A percentile compares a stretch with the other conserved stretches of the same genome.
These are phyloP conservation scores for Pyrenochaeta sp. DNA, from an alignment of 2,329 filamentous ascomycete genomes.

Conservation along the genomic window DNA sequence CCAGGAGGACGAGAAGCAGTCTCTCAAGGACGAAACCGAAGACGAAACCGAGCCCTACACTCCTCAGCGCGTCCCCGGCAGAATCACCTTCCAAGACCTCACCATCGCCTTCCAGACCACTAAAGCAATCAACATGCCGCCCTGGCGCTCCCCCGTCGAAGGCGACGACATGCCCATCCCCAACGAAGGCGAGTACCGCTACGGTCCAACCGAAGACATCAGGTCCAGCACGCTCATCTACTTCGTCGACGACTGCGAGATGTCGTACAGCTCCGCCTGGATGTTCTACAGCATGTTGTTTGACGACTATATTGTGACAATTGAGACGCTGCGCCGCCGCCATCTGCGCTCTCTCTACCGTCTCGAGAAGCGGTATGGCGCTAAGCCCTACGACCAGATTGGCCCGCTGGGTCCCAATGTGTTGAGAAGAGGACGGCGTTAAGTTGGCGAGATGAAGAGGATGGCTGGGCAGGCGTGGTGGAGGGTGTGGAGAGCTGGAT, in stretches of 20 bases:
- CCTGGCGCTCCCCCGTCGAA: slow-evolving; percentile 1
- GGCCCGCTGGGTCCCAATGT: slow-evolving; percentile 6
- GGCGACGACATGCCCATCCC: slow-evolving; percentile 11
- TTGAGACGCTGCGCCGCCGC: slow-evolving; percentile 20
- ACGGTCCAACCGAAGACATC: slow-evolving; percentile 18
- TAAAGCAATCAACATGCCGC: slow-evolving; percentile 23
- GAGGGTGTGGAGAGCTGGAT: too few species aligned
- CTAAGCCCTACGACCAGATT: slow-evolving; percentile 10
- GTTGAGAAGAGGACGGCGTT: too few species aligned
- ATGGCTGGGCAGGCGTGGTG: too few species aligned
- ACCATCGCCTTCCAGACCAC: slow-evolving; percentile 17
- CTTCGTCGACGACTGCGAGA: slow-evolving; percentile 18
- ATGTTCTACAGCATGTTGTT: slow-evolving; percentile 14
- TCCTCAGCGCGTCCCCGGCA: too few species aligned
- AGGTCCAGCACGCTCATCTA: slow-evolving; percentile 18
- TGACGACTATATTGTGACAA: slow-evolving; percentile 7
- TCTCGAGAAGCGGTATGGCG: slow-evolving; percentile 15
- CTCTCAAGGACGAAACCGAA: neutral
- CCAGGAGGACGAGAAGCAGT: neutral
- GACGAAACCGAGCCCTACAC: too few species aligned
- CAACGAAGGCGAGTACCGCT: slow-evolving; percentile 5
- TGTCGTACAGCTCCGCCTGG: slow-evolving; percentile 12
- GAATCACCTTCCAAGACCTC: too few species aligned
- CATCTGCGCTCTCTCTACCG: slow-evolving; percentile 15
- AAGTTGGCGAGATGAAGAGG: too few species aligned